phyloP scores from a whole-genome alignment of 352 stramenopile species.

The Globisporangium nodosum region DNA sequence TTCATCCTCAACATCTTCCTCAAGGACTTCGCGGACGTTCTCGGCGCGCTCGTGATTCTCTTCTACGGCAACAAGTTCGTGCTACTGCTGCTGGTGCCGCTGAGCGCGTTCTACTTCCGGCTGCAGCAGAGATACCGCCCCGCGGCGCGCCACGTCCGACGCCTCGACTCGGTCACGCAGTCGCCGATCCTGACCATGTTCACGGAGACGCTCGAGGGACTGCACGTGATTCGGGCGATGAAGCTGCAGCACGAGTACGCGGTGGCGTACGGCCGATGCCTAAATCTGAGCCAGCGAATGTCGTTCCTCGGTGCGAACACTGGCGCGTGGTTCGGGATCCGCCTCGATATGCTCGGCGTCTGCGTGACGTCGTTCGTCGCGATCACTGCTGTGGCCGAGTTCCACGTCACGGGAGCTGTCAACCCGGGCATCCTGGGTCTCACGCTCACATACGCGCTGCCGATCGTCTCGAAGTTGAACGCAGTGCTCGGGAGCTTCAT shows the following conservation, averaged over 20 bases:
- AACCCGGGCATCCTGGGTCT: constrained; percentile 77
- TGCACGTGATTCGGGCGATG: constrained; percentile 59
- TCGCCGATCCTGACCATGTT: constrained; percentile 71
- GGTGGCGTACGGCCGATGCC: constrained; percentile 25
- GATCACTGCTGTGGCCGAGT: constrained; percentile 71
- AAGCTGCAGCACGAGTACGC: constrained; percentile 38
- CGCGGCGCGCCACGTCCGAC: constrained; percentile 64
- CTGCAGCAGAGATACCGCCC: constrained; percentile 66
- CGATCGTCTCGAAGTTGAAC: constrained; percentile 87
- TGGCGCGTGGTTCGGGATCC: constrained; percentile 77
- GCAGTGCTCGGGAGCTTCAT: constrained; percentile 78
- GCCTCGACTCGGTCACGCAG: constrained; percentile 64
- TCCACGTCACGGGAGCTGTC: constrained; percentile 41
- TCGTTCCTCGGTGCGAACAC: constrained; percentile 73
- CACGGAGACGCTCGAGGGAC: constrained; percentile 69
- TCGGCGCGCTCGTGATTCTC: constrained; percentile 69
- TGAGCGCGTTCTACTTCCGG: constrained; percentile 59
- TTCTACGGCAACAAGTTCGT: constrained; percentile 78
- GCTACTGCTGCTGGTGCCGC: constrained; percentile 60
- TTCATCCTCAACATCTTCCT: constrained; percentile 89
- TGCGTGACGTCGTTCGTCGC: constrained; percentile 79
- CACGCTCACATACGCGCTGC: constrained; percentile 89
- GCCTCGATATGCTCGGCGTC: constrained; percentile 80
- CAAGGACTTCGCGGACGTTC: constrained; percentile 68
- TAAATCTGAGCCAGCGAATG: constrained; percentile 71